A percentile compares a stretch with the other conserved stretches of the same genome.
phyloP scores from a whole-genome alignment of 2,329 filamentous ascomycete species.

The Elsinoe batatas region DNA sequence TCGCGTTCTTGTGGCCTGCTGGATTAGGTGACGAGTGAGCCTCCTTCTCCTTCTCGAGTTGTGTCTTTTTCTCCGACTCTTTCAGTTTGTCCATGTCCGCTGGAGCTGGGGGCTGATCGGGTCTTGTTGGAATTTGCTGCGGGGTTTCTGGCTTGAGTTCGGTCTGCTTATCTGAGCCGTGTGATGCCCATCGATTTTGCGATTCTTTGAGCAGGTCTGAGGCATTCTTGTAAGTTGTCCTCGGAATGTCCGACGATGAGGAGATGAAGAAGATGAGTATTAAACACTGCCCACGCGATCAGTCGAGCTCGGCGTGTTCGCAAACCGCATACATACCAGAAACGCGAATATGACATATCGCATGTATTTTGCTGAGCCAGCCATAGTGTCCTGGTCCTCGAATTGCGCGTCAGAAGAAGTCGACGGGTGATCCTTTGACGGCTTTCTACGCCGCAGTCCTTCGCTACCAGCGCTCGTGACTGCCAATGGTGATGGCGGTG shows the following conservation, averaged over 20 bases:
- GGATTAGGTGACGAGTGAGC: constrained; percentile 24
- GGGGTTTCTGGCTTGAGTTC: neutral
- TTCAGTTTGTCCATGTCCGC: neutral
- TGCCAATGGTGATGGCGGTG: neutral
- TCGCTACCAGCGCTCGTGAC: constrained; percentile 9
- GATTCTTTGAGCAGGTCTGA: constrained; percentile 27
- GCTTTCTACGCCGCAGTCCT: constrained; percentile 13
- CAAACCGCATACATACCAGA: constrained; percentile 52
- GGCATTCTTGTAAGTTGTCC: constrained; percentile 26
- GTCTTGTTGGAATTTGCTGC: neutral
- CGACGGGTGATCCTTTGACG: neutral
- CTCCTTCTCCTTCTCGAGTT: neutral
- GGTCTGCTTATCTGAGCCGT: constrained; percentile 21
- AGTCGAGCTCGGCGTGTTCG: neutral
- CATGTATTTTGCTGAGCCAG: constrained; percentile 61
- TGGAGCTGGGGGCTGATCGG: neutral
- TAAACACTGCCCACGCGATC: constrained; percentile 41
- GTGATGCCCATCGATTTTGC: constrained; percentile 18
- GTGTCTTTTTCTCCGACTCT: neutral
- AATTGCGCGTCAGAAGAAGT: neutral
- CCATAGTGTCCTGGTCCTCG: constrained; percentile 40
- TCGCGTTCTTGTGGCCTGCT: constrained; percentile 22
- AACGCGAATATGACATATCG: constrained; percentile 69
- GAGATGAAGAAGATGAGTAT: constrained; percentile 77
- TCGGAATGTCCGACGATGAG: constrained; percentile 40